Percentiles rank a stretch among this genome's conserved stretches.
Evolutionary conservation across 441 rosid genomes (phyloP).

Genomic region (Geranium incanum): DNA sequence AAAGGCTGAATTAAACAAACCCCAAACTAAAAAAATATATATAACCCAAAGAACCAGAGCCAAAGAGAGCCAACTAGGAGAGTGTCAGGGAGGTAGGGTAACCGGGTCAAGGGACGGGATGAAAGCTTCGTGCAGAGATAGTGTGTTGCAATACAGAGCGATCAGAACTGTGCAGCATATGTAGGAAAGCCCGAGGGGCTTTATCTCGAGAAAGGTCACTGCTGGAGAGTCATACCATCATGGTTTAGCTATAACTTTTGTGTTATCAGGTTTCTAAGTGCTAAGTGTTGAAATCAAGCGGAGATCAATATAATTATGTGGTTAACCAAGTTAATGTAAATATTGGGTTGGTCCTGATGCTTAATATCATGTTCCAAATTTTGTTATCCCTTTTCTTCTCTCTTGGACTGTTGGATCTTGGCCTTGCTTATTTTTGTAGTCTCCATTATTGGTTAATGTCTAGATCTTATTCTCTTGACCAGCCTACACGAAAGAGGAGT

Average conservation of each 20-base stretch:
- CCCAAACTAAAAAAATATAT: too few relatives aligned
- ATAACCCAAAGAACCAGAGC: too few relatives aligned
- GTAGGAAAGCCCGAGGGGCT: too few relatives aligned
- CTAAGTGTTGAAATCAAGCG: neutral
- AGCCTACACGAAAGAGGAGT: neutral
- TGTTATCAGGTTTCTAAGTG: neutral
- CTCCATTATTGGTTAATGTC: neutral
- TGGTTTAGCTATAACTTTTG: neutral
- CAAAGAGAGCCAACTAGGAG: too few relatives aligned
- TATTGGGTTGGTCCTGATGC: neutral
- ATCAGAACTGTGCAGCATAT: too few relatives aligned
- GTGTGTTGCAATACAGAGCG: too few relatives aligned
- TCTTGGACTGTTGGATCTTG: neutral
- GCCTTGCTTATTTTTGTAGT: constrained; percentile 1
- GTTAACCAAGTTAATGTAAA: neutral
- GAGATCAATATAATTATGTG: neutral
- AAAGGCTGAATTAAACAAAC: too few relatives aligned
- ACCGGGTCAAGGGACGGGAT: too few relatives aligned
- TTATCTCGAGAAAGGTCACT: too few relatives aligned
- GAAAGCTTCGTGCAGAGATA: too few relatives aligned
- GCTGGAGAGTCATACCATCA: neutral
- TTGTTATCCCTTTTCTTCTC: neutral
- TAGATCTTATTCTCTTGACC: neutral
- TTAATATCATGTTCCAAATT: neutral
- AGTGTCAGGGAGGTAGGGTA: too few relatives aligned